These are phyloP conservation scores for Coemansia sp. DNA, from an alignment of 192 early-diverging fungal species.

Conservation along the genomic window DNA sequence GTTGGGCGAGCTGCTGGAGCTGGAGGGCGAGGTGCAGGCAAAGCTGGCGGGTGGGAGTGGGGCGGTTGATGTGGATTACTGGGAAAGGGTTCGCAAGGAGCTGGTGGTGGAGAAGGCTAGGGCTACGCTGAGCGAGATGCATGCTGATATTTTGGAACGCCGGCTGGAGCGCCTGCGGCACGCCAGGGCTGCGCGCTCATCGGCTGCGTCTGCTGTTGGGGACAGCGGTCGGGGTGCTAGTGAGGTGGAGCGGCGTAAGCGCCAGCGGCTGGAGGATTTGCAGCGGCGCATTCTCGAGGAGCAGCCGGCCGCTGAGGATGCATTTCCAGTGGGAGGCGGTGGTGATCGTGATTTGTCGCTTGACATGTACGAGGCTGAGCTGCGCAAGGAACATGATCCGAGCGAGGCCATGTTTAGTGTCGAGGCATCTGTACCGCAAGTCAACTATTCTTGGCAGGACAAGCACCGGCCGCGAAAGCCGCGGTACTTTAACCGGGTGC, in stretches of 20 bases:
- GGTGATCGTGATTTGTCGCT: slow-evolving; percentile 8
- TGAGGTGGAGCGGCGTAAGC: slow-evolving; percentile 52
- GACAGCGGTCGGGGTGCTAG: slow-evolving; percentile 37
- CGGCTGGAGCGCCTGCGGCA: slow-evolving; percentile 68
- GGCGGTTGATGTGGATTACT: slow-evolving; percentile 90
- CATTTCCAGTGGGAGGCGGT: not conserved
- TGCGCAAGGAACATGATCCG: slow-evolving; percentile 71
- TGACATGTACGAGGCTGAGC: slow-evolving; percentile 68
- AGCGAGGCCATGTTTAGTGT: slow-evolving; percentile 79
- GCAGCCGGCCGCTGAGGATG: slow-evolving; percentile 17
- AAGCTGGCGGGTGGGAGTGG: slow-evolving; percentile 63
- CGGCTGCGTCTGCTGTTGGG: slow-evolving; percentile 16
- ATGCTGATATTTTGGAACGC: slow-evolving; percentile 69
- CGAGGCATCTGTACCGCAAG: slow-evolving; percentile 60
- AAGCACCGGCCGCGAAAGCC: slow-evolving; percentile 96
- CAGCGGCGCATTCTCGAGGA: slow-evolving; percentile 52
- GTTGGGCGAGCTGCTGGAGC: slow-evolving; percentile 63
- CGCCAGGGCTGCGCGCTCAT: slow-evolving; percentile 29
- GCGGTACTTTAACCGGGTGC: slow-evolving; percentile 94
- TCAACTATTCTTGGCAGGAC: slow-evolving; percentile 81
- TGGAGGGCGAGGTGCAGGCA: slow-evolving; percentile 72
- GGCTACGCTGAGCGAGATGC: slow-evolving; percentile 66
- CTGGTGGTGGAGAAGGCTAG: slow-evolving; percentile 83
- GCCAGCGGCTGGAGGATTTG: slow-evolving; percentile 46
- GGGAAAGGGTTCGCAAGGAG: slow-evolving; percentile 79